A percentile compares a stretch with the other conserved stretches of the same genome.
These are phyloP conservation scores for Amaranthus hypochondriacus DNA, from an alignment of 148 eudicot species.

Conservation along the genomic window DNA sequence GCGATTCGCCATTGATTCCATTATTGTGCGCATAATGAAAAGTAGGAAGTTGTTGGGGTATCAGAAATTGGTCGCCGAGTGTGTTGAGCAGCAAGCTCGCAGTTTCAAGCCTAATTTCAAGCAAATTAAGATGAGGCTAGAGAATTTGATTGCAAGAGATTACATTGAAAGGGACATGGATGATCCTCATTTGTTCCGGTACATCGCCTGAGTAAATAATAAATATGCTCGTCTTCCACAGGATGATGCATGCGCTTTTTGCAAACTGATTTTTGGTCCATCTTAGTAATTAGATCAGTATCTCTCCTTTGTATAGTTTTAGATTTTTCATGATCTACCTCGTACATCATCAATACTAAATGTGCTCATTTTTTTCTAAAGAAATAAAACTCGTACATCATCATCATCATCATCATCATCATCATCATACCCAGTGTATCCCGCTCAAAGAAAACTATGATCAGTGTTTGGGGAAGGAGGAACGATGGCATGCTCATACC, in stretches of 20 bases:
- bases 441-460: too few species aligned
- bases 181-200: slow-evolving; percentile 32
- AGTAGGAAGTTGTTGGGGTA: slow-evolving; percentile 39
- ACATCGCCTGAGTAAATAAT: slow-evolving; percentile 29
- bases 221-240: background rate
- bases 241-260: background rate
- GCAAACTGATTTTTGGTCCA: slow-evolving; percentile 3
- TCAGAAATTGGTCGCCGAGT: slow-evolving; percentile 38
- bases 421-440: too few species aligned
- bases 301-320: slow-evolving; percentile 13
- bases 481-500: too few species aligned
- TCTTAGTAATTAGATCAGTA: background rate
- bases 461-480: too few species aligned
- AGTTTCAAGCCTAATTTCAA: slow-evolving; percentile 50
- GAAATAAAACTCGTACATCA: background rate
- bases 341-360: background rate
- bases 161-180: slow-evolving; percentile 40
- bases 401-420: too few species aligned
- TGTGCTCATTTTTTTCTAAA: background rate
- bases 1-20: slow-evolving; percentile 42
- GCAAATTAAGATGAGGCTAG: slow-evolving; percentile 41
- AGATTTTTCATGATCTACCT: background rate
- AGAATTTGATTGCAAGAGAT: slow-evolving; percentile 38
- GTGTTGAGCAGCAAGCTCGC: slow-evolving; percentile 39
- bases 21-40: slow-evolving; percentile 45